Evolutionary conservation across 2,329 filamentous ascomycete species (phyloP).

Genomic region (Dactylellina haptotyla): DNA sequence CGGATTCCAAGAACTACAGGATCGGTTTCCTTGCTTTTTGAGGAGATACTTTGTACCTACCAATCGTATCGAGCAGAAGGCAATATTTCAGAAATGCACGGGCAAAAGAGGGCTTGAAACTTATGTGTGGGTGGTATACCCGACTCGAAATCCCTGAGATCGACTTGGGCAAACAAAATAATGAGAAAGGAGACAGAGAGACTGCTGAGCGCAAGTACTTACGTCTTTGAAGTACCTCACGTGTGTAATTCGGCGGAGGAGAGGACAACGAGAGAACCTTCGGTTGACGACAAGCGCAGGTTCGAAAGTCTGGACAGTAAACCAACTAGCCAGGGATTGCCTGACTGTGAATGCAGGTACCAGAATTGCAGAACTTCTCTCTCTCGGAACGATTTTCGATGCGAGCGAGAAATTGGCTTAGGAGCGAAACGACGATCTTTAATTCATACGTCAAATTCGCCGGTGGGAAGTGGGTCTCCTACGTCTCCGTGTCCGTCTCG

Average conservation of each 20-base stretch:
- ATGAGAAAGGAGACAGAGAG: background rate
- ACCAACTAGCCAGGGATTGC: conserved; percentile 17
- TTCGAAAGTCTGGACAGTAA: conserved; percentile 12
- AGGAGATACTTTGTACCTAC: no score
- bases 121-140: conserved; percentile 14
- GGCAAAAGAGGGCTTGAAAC: background rate
- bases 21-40: background rate
- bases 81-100: background rate
- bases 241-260: background rate
- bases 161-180: background rate
- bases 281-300: conserved; percentile 1
- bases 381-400: conserved; percentile 39
- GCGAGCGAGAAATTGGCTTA: background rate
- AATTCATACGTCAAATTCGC: conserved; percentile 27
- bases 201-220: no score
- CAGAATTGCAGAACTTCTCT: conserved; percentile 3
- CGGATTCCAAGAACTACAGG: no score
- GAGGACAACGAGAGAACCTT: background rate
- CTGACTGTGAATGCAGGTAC: conserved; percentile 24
- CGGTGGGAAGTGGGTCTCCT: conserved; percentile 18
- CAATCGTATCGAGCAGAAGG: background rate
- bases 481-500: background rate
- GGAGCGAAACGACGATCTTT: conserved; percentile 17
- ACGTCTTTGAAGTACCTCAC: no score
- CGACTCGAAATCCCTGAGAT: background rate